phyloP scores from a whole-genome alignment of 2,329 filamentous ascomycete species.

The Neospermospora avenae region DNA sequence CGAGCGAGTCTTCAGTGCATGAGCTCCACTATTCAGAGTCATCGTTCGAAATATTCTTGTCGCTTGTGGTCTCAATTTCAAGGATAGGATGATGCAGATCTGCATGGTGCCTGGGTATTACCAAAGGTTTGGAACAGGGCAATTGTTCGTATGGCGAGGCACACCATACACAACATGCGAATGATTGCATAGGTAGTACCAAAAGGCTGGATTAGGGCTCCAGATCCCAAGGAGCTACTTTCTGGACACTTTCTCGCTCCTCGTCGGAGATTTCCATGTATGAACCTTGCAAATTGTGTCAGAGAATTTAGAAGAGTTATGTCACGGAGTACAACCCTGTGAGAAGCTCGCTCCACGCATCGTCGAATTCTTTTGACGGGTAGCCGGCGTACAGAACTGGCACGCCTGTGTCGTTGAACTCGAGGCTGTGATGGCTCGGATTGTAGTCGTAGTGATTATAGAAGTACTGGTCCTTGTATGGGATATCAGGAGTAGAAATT shows the following conservation, averaged over 20 bases:
- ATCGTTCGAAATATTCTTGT: neutral
- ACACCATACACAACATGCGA: too few species aligned
- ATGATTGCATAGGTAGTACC: neutral
- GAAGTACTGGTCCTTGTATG: neutral
- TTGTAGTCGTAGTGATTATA: conserved; percentile 6
- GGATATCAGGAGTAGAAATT: conserved; percentile 2
- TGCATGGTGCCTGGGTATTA: neutral
- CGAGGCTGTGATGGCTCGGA: neutral
- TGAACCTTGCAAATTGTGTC: neutral
- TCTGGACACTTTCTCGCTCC: too few species aligned
- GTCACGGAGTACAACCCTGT: neutral
- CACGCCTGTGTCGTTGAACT: conserved; percentile 3
- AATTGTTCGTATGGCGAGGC: too few species aligned
- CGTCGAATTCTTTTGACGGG: neutral
- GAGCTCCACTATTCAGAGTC: conserved; percentile 1
- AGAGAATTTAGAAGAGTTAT: neutral
- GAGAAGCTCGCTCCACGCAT: conserved; percentile 2
- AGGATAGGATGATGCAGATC: neutral
- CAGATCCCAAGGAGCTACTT: too few species aligned
- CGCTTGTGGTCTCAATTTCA: neutral
- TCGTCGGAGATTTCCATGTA: too few species aligned
- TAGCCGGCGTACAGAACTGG: neutral
- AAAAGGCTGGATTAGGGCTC: neutral
- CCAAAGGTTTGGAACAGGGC: neutral
- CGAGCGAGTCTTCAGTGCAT: neutral